phyloP scores from a whole-genome alignment of 495 filamentous ascomycete genomes.

The Lophiostoma macrostomum region DNA sequence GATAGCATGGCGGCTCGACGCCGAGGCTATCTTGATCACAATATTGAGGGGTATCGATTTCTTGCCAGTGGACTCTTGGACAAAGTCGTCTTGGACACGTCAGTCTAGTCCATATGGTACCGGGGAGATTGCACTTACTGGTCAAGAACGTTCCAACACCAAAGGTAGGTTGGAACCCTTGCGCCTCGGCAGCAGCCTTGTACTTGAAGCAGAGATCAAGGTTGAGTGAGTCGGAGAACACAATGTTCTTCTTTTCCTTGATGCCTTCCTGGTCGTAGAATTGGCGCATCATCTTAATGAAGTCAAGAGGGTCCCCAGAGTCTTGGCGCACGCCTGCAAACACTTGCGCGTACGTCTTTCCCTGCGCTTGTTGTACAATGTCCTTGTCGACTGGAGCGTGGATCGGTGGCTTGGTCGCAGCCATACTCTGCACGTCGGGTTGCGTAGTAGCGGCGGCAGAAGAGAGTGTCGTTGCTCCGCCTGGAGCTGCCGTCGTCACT shows the following conservation, averaged over 20 bases:
- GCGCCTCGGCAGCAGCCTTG: conserved; percentile 72
- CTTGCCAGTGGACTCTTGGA: conserved; percentile 58
- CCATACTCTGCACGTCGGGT: conserved; percentile 9
- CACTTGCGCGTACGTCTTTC: conserved; percentile 73
- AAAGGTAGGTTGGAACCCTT: conserved; percentile 79
- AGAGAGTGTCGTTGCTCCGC: conserved; percentile 23
- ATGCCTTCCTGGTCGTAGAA: conserved; percentile 82
- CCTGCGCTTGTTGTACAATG: background rate
- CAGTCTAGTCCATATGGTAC: conserved; percentile 1
- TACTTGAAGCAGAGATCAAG: conserved; percentile 90
- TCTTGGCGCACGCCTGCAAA: conserved; percentile 92
- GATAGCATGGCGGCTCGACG: conserved; percentile 74
- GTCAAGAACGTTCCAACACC: conserved; percentile 95
- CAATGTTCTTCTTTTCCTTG: conserved; percentile 79
- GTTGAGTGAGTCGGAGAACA: conserved; percentile 95
- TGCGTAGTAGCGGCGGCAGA: conserved; percentile 21
- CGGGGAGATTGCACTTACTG: conserved; percentile 48
- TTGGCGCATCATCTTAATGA: conserved; percentile 75
- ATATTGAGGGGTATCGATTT: conserved; percentile 96
- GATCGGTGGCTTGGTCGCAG: conserved; percentile 33
- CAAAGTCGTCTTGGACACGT: conserved; percentile 67
- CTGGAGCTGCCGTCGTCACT: conserved; percentile 24
- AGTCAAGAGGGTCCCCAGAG: conserved; percentile 82
- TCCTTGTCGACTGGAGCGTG: conserved; percentile 27
- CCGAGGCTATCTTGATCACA: conserved; percentile 91